phyloP scores from a whole-genome alignment of 805 yeast species.

The Helenozyma rhizophorensis region DNA sequence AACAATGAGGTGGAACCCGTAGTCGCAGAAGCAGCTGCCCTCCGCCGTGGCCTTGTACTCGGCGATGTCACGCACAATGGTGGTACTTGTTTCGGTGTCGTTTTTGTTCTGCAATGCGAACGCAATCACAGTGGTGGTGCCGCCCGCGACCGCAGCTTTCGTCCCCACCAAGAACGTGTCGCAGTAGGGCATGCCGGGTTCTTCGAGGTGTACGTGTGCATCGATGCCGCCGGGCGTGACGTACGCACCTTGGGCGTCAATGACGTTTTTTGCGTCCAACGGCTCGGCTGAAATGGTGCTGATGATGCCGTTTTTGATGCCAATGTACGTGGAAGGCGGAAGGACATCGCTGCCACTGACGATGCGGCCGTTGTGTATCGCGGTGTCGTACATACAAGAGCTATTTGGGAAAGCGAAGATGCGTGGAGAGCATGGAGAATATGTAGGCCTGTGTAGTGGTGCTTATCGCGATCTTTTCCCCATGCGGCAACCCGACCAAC shows the following conservation, averaged over 20 bases:
- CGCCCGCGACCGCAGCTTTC: constrained; percentile 45
- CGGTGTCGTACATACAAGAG: constrained; percentile 16
- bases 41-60: neutral
- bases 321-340: constrained; percentile 35
- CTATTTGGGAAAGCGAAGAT: no score
- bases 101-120: constrained; percentile 39
- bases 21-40: constrained; percentile 23
- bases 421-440: neutral
- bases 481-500: neutral
- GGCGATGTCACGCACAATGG: neutral
- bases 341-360: constrained; percentile 27
- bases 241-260: constrained; percentile 45
- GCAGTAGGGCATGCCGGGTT: constrained; percentile 35
- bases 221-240: constrained; percentile 53
- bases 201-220: constrained; percentile 46
- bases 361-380: constrained; percentile 25
- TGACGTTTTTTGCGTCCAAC: constrained; percentile 19
- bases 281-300: constrained; percentile 29
- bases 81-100: no score
- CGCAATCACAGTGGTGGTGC: constrained; percentile 45
- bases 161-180: constrained; percentile 44
- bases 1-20: constrained; percentile 46
- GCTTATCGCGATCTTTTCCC: neutral
- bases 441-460: neutral
- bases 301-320: constrained; percentile 37